A percentile compares a stretch with the other conserved stretches of the same genome.
Conservation (phyloP, 2,329 filamentous ascomycete species). For the Colletotrichum falcatum region DNA sequence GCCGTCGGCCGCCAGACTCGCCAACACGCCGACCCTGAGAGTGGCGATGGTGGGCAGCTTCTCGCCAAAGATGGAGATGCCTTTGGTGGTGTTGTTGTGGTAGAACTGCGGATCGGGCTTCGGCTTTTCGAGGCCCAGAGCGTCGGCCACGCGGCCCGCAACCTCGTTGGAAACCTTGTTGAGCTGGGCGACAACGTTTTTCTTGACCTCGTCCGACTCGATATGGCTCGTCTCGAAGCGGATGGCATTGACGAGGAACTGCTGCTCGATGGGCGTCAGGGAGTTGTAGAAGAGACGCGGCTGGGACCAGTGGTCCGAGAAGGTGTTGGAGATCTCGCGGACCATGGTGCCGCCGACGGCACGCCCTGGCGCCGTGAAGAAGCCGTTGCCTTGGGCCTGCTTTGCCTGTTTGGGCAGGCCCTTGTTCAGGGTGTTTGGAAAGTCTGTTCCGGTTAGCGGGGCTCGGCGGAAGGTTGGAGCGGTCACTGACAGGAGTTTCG, state of each 20-base stretch:
- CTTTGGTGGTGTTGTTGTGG: conserved; percentile 73
- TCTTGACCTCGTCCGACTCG: conserved; percentile 66
- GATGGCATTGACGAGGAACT: conserved; percentile 79
- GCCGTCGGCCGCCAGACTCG: conserved; percentile 54
- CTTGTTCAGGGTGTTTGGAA: conserved; percentile 74
- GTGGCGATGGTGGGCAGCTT: conserved; percentile 71
- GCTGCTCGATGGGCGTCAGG: conserved; percentile 72
- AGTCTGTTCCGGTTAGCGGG: conserved; percentile 55
- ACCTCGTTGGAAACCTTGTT: conserved; percentile 77
- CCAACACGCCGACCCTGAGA: conserved; percentile 73
- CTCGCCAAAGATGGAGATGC: conserved; percentile 69
- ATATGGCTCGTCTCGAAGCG: conserved; percentile 77
- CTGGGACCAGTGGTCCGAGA: conserved; percentile 79
- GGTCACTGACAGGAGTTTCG: conserved; percentile 63
- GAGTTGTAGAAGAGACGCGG: conserved; percentile 82
- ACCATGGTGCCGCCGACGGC: conserved; percentile 63
- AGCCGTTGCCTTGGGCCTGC: conserved; percentile 72
- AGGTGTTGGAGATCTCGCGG: conserved; percentile 71
- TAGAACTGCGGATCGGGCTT: conserved; percentile 73
- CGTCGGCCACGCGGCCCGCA: conserved; percentile 71
- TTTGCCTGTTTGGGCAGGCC: conserved; percentile 75
- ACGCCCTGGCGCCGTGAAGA: conserved; percentile 75
- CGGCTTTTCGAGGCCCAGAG: conserved; percentile 70
- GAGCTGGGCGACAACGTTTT: conserved; percentile 75
- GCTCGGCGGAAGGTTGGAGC: neutral